Base-by-base conservation (phyloP, 2,329 filamentous ascomycete species). In the Pezicula rhizophila region DNA sequence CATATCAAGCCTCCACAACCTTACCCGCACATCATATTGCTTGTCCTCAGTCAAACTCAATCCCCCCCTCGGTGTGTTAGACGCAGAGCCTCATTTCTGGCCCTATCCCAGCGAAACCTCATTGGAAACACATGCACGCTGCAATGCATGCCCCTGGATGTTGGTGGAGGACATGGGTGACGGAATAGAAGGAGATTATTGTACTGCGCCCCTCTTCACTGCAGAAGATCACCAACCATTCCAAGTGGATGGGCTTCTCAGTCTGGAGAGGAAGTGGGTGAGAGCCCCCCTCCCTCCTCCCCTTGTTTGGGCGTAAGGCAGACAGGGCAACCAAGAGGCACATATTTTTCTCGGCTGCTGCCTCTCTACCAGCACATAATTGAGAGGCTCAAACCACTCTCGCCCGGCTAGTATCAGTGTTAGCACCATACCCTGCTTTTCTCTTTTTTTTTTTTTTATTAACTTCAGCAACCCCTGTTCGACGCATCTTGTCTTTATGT, bases 291-390 rank as follows among this genome's bases (percentile, higher is more conserved):
- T n/a, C n/a, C n/a, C n/a, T n/a, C n/a, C n/a, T n/a, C n/a, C 26
- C 10, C n/a, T 45, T 37, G 31, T 12, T 8, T 15, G 35, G 26
- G 23, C 31, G 41, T 45, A 46, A 50, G 53, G 55, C 55, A 45
- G 51, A 56, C 44, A 52, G 52, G 55, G 57, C 55, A 47, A 49
- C 42, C 40, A 23, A 33, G 46, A 56, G 50, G 54, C n/a, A 8
- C 55, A 55, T 50, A 50, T 31, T 46, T 46, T 37, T 31, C 23
- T 52, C 28, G 39, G 18, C 15, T 15, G 35, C 28, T 31, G 33
- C 45, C 35, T 42, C 35, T 42, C 17, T 20, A 33, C 35, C n/a
- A 31, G 46, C 28, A 35, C 20, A 15, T 20, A 14, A 35, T 14
- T 12, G 33, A 35, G 15, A 35, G 12, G 33, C 33, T 35, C 33